Percentiles rank a stretch among this genome's conserved stretches.
Conservation (phyloP, 2,329 filamentous ascomycete species). For the Dothideomycetes sp. region DNA sequence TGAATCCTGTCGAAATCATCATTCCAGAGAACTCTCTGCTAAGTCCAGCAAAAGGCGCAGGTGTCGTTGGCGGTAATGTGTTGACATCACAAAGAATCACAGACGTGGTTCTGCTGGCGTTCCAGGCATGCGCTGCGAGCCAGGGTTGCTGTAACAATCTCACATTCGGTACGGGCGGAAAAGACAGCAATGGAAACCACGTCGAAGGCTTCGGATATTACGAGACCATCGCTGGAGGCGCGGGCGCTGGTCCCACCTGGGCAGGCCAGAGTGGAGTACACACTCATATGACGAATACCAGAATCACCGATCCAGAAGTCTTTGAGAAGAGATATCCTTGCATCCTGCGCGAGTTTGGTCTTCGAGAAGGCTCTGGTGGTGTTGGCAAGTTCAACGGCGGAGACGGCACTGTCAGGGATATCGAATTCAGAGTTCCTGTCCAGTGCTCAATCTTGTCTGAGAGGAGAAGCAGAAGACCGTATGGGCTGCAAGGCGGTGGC, state of each 20-base stretch:
- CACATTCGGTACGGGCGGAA: constrained; percentile 65
- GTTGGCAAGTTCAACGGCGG: constrained; percentile 52
- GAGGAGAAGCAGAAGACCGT: constrained; percentile 59
- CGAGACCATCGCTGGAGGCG: constrained; percentile 66
- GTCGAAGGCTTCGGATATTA: constrained; percentile 68
- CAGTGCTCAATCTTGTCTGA: constrained; percentile 69
- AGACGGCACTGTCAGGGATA: constrained; percentile 61
- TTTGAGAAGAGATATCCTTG: constrained; percentile 65
- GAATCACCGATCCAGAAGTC: constrained; percentile 65
- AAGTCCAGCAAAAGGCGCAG: constrained; percentile 58
- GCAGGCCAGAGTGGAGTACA: constrained; percentile 59
- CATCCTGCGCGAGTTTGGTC: constrained; percentile 52
- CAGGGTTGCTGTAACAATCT: constrained; percentile 73
- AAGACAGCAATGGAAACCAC: constrained; percentile 39
- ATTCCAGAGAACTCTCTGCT: constrained; percentile 62
- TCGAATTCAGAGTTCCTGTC: constrained; percentile 63
- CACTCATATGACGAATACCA: constrained; percentile 70
- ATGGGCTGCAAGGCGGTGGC: constrained; percentile 68
- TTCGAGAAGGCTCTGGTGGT: constrained; percentile 51
- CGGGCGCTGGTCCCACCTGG: constrained; percentile 60
- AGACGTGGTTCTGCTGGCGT: constrained; percentile 66
- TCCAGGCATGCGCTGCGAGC: constrained; percentile 60
- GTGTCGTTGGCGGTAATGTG: constrained; percentile 69
- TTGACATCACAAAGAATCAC: constrained; percentile 64
- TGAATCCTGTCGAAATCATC: constrained; percentile 59